Evolutionary conservation across 1,139 yeast species (phyloP), one percentile per base, ranked within the genome.

Genomic region (Candida labiduridarum): DNA sequence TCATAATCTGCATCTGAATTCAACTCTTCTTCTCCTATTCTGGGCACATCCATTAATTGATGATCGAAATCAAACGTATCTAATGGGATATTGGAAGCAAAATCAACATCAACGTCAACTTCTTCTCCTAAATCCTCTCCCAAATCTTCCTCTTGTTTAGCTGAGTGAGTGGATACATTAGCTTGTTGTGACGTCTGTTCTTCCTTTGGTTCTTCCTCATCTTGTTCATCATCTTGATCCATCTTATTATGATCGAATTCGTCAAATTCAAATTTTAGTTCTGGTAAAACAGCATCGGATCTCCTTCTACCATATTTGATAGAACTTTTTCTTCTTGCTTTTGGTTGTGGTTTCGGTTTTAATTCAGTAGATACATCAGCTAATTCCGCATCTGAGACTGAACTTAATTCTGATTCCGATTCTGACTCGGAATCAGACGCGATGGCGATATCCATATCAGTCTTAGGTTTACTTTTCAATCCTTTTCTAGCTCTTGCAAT

Each of bases 101-200:
- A 59, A 27, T 49, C 53, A n/a, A 35, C 46, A 27, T 48, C 53
- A n/a, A 35, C 46, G 47, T 60, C 63, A 36, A 84, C 73, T 55
- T 82, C 90, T 64, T 85, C 92, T 15, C 91, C 92, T 19, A 86
- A 74, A 68, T 86, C 92, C 64, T 87, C 92, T n/a, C 41, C 41
- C 31, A 38, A 38, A 14, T 38, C 41, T 51, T 82, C 79, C 46
- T 61, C 56, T 8, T 29, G 41, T 16, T 33, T 34, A 15, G 15
- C 18, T 6, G 12, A 19, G 5, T 33, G 25, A 9, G 11, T 25
- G 29, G 29, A 25, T 7, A 25, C 10, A 25, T 25, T 22, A 12
- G 52, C 58, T 58, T 30, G 49, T n/a, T 35, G 46, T 61, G 59
- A 10, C 61, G 63, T 45, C 62, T 61, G 22, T 19, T 19, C 22